Conservation (phyloP, 768 basidiomycete species). For the Tephrocybe sp. region DNA sequence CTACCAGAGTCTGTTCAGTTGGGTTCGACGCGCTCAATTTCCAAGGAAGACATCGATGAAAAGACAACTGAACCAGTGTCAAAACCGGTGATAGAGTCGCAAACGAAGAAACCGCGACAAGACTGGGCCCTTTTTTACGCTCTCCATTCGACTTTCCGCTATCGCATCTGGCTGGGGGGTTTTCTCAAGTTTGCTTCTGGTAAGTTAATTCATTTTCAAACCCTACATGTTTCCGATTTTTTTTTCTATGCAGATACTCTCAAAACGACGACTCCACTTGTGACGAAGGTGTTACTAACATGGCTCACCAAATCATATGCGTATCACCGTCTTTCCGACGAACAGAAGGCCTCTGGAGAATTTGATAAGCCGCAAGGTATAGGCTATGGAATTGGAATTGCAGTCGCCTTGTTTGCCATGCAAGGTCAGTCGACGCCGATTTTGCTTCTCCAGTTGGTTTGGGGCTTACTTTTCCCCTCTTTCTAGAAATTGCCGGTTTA, state of each 20-base stretch:
- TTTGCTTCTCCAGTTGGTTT: background rate
- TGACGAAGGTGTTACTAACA: constrained; percentile 45
- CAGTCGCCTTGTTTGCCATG: constrained; percentile 50
- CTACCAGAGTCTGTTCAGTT: constrained; percentile 35
- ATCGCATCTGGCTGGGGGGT: constrained; percentile 37
- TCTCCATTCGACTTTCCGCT: constrained; percentile 34
- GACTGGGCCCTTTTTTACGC: constrained; percentile 35
- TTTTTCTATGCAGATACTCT: constrained; percentile 34
- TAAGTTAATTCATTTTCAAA: constrained; percentile 6
- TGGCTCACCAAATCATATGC: constrained; percentile 47
- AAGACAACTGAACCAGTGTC: background rate
- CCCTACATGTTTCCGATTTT: background rate
- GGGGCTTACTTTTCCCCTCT: background rate
- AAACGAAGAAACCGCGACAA: constrained; percentile 20
- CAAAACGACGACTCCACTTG: constrained; percentile 44
- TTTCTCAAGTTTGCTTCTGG: constrained; percentile 36
- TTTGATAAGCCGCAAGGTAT: constrained; percentile 38
- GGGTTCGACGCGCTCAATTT: background rate
- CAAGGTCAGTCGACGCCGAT: constrained; percentile 33
- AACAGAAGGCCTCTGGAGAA: constrained; percentile 25
- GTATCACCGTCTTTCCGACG: constrained; percentile 31
- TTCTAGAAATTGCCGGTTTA: constrained; percentile 32
- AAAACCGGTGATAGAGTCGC: background rate
- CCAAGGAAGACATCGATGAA: constrained; percentile 9
- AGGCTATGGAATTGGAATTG: constrained; percentile 55